phyloP scores from a whole-genome alignment of 371 early-diverging fungal species.

The Chytridium lagenaria region DNA sequence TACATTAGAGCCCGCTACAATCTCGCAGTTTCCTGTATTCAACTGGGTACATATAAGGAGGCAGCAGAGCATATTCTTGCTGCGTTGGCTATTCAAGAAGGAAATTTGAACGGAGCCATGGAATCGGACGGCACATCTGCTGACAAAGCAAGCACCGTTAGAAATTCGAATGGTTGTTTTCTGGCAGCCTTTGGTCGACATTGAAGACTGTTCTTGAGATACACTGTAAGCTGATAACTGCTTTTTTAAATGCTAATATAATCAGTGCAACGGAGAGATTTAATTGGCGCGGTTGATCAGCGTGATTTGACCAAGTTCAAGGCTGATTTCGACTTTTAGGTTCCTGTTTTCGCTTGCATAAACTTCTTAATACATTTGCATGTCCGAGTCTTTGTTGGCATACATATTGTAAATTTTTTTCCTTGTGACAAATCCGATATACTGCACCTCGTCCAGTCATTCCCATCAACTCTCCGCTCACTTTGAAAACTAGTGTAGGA shows the following conservation, averaged over 20 bases:
- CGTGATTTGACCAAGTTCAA: not conserved
- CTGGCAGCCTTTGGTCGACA: constrained; percentile 86
- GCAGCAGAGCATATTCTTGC: constrained; percentile 91
- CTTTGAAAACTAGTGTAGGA: too few species aligned
- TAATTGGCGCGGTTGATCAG: constrained; percentile 1
- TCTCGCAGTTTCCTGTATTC: constrained; percentile 89
- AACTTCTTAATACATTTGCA: too few species aligned
- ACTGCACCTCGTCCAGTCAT: too few species aligned
- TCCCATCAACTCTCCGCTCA: too few species aligned
- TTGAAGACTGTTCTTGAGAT: constrained; percentile 78
- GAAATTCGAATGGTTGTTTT: constrained; percentile 45
- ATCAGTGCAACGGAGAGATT: constrained; percentile 12
- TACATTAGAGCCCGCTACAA: constrained; percentile 96
- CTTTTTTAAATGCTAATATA: constrained; percentile 5
- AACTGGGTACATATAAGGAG: constrained; percentile 84
- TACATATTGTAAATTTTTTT: too few species aligned
- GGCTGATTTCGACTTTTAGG: constrained; percentile 15
- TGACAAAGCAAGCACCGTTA: constrained; percentile 17
- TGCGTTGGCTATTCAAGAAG: constrained; percentile 80
- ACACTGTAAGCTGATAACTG: constrained; percentile 43
- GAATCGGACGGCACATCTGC: constrained; percentile 38
- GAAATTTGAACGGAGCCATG: constrained; percentile 39
- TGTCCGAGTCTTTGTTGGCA: too few species aligned
- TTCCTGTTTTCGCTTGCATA: too few species aligned
- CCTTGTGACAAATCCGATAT: too few species aligned